Percentiles rank a stretch among this genome's conserved stretches.
These are phyloP conservation scores for Aspergillus phoenicis DNA, from an alignment of 2,329 filamentous ascomycete genomes.

Conservation along the genomic window DNA sequence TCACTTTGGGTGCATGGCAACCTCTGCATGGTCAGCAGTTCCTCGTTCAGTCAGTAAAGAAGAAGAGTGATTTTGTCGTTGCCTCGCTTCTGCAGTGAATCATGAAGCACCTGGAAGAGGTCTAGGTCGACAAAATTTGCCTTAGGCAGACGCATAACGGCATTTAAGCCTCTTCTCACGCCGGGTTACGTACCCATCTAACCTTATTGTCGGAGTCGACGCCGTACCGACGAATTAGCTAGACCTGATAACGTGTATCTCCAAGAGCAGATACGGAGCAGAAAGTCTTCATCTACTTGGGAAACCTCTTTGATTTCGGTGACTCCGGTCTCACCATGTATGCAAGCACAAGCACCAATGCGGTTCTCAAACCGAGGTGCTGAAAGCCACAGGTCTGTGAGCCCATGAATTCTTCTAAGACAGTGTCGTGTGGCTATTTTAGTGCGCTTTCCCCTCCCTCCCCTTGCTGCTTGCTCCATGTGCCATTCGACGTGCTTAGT, in stretches of 20 bases:
- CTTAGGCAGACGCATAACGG: background rate
- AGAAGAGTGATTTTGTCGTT: background rate
- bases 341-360: background rate
- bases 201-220: background rate
- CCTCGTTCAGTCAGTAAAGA: background rate
- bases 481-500: background rate
- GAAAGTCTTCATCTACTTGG: background rate
- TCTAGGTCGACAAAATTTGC: background rate
- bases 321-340: background rate
- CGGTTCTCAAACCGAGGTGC: background rate
- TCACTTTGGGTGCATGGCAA: background rate
- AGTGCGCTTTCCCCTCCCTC: background rate
- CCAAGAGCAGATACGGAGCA: background rate
- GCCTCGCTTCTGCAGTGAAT: background rate
- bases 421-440: constrained; percentile 8
- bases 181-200: background rate
- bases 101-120: background rate
- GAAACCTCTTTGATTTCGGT: no score
- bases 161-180: no score
- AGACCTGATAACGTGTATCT: background rate
- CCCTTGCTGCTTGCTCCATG: constrained; percentile 6
- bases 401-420: background rate
- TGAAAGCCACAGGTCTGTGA: background rate
- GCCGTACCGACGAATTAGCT: background rate
- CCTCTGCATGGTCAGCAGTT: background rate